phyloP scores from a whole-genome alignment of 108 stramenopile species.

The Nitzschia sp. region DNA sequence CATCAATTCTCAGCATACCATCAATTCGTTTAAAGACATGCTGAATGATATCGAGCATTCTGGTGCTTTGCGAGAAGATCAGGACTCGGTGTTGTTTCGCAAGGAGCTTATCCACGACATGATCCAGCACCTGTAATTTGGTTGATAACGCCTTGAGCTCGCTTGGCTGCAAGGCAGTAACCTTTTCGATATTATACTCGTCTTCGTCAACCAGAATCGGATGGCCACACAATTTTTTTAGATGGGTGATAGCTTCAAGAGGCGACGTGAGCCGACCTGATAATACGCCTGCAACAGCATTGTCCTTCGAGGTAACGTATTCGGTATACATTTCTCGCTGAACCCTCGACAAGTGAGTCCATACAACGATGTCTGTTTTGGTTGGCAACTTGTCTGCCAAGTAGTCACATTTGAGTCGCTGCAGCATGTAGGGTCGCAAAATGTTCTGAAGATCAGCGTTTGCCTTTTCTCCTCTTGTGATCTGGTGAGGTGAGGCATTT shows the following conservation, averaged over 20 bases:
- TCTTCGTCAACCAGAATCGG: conserved; percentile 58
- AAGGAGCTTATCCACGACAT: conserved; percentile 56
- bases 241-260: conserved; percentile 62
- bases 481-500: conserved; percentile 55
- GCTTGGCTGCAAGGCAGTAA: not conserved
- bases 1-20: conserved; percentile 81
- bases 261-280: conserved; percentile 49
- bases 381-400: conserved; percentile 79
- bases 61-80: conserved; percentile 92
- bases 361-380: conserved; percentile 94
- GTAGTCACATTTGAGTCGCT: conserved; percentile 83
- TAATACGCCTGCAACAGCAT: conserved; percentile 45
- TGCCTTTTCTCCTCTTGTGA: conserved; percentile 67
- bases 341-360: conserved; percentile 71
- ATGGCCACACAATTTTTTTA: conserved; percentile 83
- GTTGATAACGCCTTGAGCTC: conserved; percentile 44
- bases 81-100: conserved; percentile 79
- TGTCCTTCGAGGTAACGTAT: conserved; percentile 66
- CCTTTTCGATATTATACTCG: not conserved
- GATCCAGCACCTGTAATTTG: conserved; percentile 74
- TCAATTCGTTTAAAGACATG: conserved; percentile 37
- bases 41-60: conserved; percentile 88
- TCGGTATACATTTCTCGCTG: conserved; percentile 83
- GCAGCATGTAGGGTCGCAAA: conserved; percentile 85
- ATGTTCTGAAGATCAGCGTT: conserved; percentile 68